Evolutionary conservation across 73 alveolate species (phyloP).

Genomic region (Stentor roeselii): DNA sequence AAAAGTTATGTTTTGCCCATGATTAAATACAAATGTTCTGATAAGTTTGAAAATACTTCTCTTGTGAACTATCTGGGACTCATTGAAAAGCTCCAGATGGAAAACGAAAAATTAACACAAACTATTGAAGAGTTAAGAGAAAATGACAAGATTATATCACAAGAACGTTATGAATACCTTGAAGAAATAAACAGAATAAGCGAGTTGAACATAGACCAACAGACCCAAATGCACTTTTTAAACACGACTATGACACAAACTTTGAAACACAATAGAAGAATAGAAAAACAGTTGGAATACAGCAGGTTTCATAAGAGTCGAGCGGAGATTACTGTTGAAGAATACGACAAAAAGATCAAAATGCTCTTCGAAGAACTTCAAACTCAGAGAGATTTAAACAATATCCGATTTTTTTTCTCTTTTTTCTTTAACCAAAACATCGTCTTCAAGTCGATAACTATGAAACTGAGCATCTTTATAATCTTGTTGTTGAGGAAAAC

Average conservation of each 20-base stretch:
- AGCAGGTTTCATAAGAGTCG: background rate
- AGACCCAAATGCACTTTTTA: background rate
- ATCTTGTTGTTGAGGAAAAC: background rate
- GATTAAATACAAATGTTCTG: constrained; percentile 37
- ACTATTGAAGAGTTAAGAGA: too few relatives aligned
- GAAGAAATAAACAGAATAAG: background rate
- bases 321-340: background rate
- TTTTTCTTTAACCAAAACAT: background rate
- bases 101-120: background rate
- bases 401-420: background rate
- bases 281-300: background rate
- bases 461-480: background rate
- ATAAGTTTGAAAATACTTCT: background rate
- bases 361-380: background rate
- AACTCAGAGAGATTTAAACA: background rate
- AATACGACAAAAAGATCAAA: background rate
- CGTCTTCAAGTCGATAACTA: background rate
- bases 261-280: background rate
- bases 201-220: background rate
- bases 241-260: background rate
- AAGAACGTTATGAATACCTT: background rate
- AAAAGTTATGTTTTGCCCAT: constrained; percentile 58
- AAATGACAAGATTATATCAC: background rate
- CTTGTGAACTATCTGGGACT: background rate
- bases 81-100: background rate